A percentile compares a stretch with the other conserved stretches of the same genome.
These are phyloP conservation scores for Quercus robur DNA, from an alignment of 306 rosid genomes.

Conservation along the genomic window DNA sequence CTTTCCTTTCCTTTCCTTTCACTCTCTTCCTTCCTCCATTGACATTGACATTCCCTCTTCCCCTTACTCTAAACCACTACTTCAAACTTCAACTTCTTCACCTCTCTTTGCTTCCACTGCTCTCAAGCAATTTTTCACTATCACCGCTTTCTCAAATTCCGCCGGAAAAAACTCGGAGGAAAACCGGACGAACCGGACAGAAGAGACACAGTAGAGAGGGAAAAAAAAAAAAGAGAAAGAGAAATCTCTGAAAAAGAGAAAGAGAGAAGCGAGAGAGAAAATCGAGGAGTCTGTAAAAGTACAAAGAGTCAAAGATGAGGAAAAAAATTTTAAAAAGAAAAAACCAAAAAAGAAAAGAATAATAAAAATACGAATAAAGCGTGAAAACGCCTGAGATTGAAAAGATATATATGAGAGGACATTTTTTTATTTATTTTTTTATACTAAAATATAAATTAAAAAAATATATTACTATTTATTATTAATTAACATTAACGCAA, in stretches of 20 bases:
- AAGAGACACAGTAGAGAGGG: conserved; percentile 37
- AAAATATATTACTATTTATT: too few relatives aligned
- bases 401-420: conserved; percentile 14
- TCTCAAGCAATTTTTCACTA: neutral
- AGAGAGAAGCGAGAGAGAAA: conserved; percentile 34
- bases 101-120: neutral
- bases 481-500: too few relatives aligned
- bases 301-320: conserved; percentile 58
- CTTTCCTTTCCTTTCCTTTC: too few relatives aligned
- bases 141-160: conserved; percentile 4
- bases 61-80: neutral
- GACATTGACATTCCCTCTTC: conserved; percentile 7
- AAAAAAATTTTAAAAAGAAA: conserved; percentile 14
- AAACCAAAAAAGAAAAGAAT: neutral
- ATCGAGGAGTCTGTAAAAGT: conserved; percentile 43
- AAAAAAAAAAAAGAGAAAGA: conserved; percentile 41
- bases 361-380: conserved; percentile 13
- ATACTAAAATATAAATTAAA: too few relatives aligned
- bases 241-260: conserved; percentile 34
- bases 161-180: conserved; percentile 28
- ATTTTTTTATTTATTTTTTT: neutral
- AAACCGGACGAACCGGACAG: conserved; percentile 27
- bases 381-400: conserved; percentile 20
- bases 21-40: conserved; percentile 21
- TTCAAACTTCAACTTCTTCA: neutral